Evolutionary conservation across 2,329 filamentous ascomycete genomes (phyloP).

Genomic region (Pyrenochaeta sp.): DNA sequence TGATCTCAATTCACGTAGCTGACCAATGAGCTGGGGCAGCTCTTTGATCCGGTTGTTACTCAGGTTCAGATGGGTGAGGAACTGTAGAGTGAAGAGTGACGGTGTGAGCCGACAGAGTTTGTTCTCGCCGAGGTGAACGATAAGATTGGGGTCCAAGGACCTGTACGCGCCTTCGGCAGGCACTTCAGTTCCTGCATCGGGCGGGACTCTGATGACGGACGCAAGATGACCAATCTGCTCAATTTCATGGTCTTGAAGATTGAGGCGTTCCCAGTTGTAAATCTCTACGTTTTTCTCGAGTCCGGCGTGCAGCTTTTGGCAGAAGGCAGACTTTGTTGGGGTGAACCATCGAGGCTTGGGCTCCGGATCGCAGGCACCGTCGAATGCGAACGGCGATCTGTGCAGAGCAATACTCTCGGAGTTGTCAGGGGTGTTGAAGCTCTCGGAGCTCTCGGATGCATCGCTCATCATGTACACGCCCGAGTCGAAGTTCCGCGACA

Average conservation of each 20-base stretch:
- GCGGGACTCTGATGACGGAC: conserved; percentile 31
- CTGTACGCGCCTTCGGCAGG: conserved; percentile 39
- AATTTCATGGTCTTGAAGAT: conserved; percentile 32
- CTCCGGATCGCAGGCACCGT: conserved; percentile 10
- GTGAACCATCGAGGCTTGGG: conserved; percentile 10
- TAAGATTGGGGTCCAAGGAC: conserved; percentile 36
- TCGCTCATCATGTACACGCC: conserved; percentile 44
- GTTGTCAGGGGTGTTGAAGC: no score
- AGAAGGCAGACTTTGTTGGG: conserved; percentile 16
- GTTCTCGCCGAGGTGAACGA: conserved; percentile 33
- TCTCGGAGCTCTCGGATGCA: conserved; percentile 23
- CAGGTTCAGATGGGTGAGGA: conserved; percentile 34
- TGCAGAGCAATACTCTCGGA: no score
- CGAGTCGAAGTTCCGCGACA: conserved; percentile 41
- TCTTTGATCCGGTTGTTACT: conserved; percentile 34
- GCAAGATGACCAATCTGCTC: conserved; percentile 32
- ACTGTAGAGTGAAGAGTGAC: conserved; percentile 32
- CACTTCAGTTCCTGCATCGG: conserved; percentile 31
- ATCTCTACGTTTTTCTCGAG: conserved; percentile 22
- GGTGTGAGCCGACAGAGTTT: conserved; percentile 25
- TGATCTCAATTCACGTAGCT: conserved; percentile 23
- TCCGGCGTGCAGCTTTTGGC: conserved; percentile 13
- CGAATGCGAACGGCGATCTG: conserved; percentile 21
- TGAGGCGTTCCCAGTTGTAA: conserved; percentile 21
- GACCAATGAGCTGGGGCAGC: conserved; percentile 34